Evolutionary conservation across 106 monocot genomes (phyloP).

Genomic region (Narthecium ossifragum): DNA sequence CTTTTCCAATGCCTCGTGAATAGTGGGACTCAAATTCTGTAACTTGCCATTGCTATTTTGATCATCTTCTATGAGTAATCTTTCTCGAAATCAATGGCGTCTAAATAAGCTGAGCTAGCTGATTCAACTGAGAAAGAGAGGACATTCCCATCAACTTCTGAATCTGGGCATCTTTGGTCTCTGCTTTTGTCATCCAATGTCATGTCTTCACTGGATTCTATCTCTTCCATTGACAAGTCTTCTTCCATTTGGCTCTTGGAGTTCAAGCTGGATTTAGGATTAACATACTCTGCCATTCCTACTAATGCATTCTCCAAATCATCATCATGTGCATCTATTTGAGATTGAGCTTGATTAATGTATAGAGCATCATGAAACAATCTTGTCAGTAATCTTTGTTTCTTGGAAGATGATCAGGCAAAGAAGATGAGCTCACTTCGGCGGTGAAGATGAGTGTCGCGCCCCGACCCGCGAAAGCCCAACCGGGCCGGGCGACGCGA

Average conservation of each 20-base stretch:
- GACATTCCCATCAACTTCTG: not conserved
- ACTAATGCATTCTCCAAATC: not conserved
- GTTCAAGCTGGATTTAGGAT: not conserved
- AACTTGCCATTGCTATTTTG: not conserved
- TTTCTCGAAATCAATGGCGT: conserved; percentile 9
- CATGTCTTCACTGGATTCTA: not conserved
- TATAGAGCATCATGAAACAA: no score
- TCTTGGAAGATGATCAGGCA: no score
- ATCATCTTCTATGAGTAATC: conserved; percentile 1
- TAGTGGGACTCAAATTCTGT: no score
- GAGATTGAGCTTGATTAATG: no score
- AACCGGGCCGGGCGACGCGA: no score
- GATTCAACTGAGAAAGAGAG: conserved; percentile 1
- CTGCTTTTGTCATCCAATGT: not conserved
- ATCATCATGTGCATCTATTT: not conserved
- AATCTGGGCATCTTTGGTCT: not conserved
- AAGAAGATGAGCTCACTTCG: no score
- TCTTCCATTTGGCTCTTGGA: no score
- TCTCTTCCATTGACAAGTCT: not conserved
- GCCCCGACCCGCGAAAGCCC: no score
- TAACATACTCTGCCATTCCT: not conserved
- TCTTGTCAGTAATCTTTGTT: no score
- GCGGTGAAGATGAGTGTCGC: no score
- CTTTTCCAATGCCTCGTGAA: not conserved
- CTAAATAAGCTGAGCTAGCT: conserved; percentile 2